Evolutionary conservation across 495 filamentous ascomycete species (phyloP).

Genomic region (Aspergillus sparsus): DNA sequence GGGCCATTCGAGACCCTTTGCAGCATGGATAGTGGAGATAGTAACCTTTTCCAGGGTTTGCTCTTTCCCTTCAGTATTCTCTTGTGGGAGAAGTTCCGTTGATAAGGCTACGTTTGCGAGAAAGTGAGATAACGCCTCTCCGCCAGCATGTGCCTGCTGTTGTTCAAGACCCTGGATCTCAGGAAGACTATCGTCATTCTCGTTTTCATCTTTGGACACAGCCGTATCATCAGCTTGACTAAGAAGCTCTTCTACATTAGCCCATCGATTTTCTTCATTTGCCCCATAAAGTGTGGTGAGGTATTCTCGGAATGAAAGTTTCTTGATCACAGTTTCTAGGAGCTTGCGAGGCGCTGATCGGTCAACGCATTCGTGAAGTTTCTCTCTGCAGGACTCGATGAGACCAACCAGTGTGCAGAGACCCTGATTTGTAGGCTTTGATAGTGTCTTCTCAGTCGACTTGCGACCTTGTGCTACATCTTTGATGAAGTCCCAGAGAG

Average conservation of each 20-base stretch:
- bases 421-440: slow-evolving; percentile 65
- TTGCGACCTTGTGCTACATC: slow-evolving; percentile 70
- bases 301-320: slow-evolving; percentile 71
- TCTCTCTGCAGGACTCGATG: slow-evolving; percentile 61
- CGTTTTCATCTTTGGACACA: slow-evolving; percentile 32
- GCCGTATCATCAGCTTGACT: slow-evolving; percentile 68
- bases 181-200: slow-evolving; percentile 70
- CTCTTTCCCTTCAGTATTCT: slow-evolving; percentile 54
- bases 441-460: slow-evolving; percentile 66
- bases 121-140: slow-evolving; percentile 74
- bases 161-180: slow-evolving; percentile 75
- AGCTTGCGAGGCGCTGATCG: slow-evolving; percentile 64
- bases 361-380: slow-evolving; percentile 52
- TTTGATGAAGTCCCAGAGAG: slow-evolving; percentile 73
- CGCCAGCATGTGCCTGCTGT: slow-evolving; percentile 53
- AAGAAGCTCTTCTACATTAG: slow-evolving; percentile 87
- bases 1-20: slow-evolving; percentile 97
- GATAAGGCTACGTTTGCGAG: slow-evolving; percentile 88
- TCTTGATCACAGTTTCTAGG: slow-evolving; percentile 71
- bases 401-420: slow-evolving; percentile 62
- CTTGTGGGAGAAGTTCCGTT: slow-evolving; percentile 65
- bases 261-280: slow-evolving; percentile 83
- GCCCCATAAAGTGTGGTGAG: slow-evolving; percentile 68
- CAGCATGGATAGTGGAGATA: slow-evolving; percentile 94
- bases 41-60: slow-evolving; percentile 66